Conservation (phyloP, 305 asterid species). For the Plantago lanceolata region DNA sequence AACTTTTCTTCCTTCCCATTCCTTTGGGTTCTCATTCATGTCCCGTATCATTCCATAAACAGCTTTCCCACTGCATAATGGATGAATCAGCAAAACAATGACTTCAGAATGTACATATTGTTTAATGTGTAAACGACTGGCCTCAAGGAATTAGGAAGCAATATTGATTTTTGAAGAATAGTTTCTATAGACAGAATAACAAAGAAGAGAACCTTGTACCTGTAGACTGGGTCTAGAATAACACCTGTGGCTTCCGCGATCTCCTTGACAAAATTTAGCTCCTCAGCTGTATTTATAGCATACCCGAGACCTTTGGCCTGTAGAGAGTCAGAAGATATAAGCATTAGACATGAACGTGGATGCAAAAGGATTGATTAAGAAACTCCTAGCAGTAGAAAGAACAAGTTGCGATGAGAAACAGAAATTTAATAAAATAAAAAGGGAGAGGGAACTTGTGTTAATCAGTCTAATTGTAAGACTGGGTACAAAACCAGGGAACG, state of each 20-base stretch:
- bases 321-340: slow-evolving; percentile 14
- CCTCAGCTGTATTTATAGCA: slow-evolving; percentile 79
- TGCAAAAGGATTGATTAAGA: neutral
- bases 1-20: slow-evolving; percentile 85
- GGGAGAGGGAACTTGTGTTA: neutral
- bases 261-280: slow-evolving; percentile 69
- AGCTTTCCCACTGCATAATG: slow-evolving; percentile 68
- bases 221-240: slow-evolving; percentile 92
- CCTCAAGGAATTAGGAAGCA: neutral
- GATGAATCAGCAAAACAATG: slow-evolving; percentile 4
- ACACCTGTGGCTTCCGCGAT: slow-evolving; percentile 84
- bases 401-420: neutral
- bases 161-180: too few species aligned
- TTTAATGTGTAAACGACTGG: too few species aligned
- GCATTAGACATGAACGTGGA: too few species aligned
- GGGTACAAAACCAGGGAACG: neutral
- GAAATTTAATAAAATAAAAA: slow-evolving; percentile 3
- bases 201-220: slow-evolving; percentile 33
- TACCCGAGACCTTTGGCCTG: slow-evolving; percentile 98
- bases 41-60: slow-evolving; percentile 72
- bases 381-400: neutral
- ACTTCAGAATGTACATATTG: neutral
- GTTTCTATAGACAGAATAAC: neutral
- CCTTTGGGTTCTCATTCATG: slow-evolving; percentile 63
- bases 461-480: neutral